A percentile compares a stretch with the other conserved stretches of the same genome.
phyloP scores from a whole-genome alignment of 352 stramenopile genomes.

The Phytophthora pseudosyringae region DNA sequence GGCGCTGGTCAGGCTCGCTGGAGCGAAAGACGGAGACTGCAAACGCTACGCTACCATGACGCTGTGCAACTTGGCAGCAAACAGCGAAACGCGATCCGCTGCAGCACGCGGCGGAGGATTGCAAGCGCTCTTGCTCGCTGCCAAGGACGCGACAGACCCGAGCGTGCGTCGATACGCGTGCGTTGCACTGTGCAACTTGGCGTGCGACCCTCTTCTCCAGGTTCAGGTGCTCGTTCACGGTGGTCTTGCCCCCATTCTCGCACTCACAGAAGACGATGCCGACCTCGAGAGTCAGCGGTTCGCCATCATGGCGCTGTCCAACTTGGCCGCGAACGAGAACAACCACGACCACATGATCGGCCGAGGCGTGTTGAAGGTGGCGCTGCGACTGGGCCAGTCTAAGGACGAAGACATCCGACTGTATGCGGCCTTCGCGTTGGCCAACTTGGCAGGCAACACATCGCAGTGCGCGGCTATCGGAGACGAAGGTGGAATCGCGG shows the following conservation, averaged over 20 bases:
- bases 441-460: conserved; percentile 93
- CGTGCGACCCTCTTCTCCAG: conserved; percentile 90
- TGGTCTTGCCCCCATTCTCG: conserved; percentile 87
- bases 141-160: conserved; percentile 87
- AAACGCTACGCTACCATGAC: conserved; percentile 96
- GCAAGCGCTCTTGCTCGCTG: conserved; percentile 89
- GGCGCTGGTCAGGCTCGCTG: conserved; percentile 87
- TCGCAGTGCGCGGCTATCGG: conserved; percentile 90
- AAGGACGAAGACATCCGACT: conserved; percentile 86
- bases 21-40: conserved; percentile 90
- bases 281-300: conserved; percentile 91
- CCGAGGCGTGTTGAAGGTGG: conserved; percentile 85
- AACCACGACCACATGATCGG: conserved; percentile 94
- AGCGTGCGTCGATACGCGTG: conserved; percentile 91
- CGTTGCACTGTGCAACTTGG: conserved; percentile 96
- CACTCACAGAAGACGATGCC: conserved; percentile 63
- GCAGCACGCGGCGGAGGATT: conserved; percentile 91
- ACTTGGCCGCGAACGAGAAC: conserved; percentile 93
- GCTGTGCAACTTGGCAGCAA: conserved; percentile 95
- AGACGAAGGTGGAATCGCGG: conserved; percentile 88
- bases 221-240: conserved; percentile 94
- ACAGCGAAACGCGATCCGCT: conserved; percentile 89
- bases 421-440: conserved; percentile 92
- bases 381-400: conserved; percentile 77
- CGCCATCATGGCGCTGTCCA: conserved; percentile 95